Base-by-base conservation (phyloP, 306 rosid species). In the Carpinus fangiana region DNA sequence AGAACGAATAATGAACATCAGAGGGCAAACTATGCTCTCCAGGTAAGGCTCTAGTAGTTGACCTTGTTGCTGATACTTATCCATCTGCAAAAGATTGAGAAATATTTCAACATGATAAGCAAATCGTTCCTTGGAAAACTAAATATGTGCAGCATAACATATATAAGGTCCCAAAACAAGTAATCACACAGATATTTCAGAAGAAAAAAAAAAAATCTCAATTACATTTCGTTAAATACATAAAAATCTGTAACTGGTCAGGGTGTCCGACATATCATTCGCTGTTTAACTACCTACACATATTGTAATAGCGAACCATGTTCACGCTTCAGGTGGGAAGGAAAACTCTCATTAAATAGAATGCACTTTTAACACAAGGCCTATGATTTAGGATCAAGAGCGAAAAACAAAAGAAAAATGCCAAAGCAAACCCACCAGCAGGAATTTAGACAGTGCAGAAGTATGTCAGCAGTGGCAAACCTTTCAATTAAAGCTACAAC, bases 41-140 rank as follows among this genome's bases (percentile, higher is more conserved):
- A 92, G 84, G 86, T 92, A 95, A 53, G 98, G 98, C 80, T 95
- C 98, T 46, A 95, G 83, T 75, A 95, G 80, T 41, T 95, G 98
- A 26, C 98, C 98, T 82, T 95, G 97, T 86, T 95, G 91, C 84
- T 95, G 98, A 84, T 95, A 95, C 86, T 95, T 95, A 81, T 92
- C 98, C 96, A 95, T 80, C 98, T 95, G 86, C 85, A 82, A 45
- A 45, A 67, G 71, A 43, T n/a, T 65, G 76, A 66, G 16, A 80
- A 68, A 46, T 54, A n/a, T 46, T 31, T 82, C 57, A 79, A 46
- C 2, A 13, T 11, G 52, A 8, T 14, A 65, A 47, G 48, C 46
- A 70, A 52, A 2, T 3, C 74, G 28, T 50, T 72, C 53, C 12
- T 31, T 34, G 5, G 21, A 28, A 26, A 52, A 20, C 17, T 23